Evolutionary conservation across 176 grass and related monocot species (phyloP), one percentile per base, ranked within the genome.

Genomic region (Hyparrhenia diplandra): DNA sequence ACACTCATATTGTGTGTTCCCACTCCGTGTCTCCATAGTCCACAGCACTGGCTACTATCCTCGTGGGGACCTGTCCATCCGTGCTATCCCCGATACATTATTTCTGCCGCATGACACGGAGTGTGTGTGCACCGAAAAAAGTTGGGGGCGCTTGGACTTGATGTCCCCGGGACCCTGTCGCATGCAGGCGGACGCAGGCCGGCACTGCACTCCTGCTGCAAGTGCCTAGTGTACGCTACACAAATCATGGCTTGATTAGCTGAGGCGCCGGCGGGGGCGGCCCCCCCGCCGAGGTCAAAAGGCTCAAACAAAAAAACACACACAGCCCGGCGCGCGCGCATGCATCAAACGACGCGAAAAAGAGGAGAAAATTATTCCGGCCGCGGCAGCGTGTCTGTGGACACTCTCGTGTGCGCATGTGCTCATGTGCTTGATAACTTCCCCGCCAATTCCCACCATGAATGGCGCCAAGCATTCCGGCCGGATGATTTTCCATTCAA

Each of bases 341-440:
- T 25, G 69, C 80, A 73, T 82, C 2, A 64, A 64, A 73, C 69
- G 58, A 28, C 20, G 80, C 57, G 58, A 74, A 74, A 73, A 74
- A 74, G 29, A 52, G 16, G 23, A 36, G 40, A 5, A 55, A 69
- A 59, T 2, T 32, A 17, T 21, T n/a, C 35, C 1, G 14, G 0
- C 2, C 1, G 81, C 55, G 16, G 16, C 60, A 29, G 58, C 2
- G 17, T 74, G 69, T 52, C 18, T 55, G 47, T 32, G 10, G 71
- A 35, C 21, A 21, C 54, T 35, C 36, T 39, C 36, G 36, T 72
- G 40, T 35, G 42, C 18, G 35, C 51, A 41, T 54, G 75, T 64
- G 18, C n/a, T 18, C 18, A 0, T 54, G 7, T 54, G 14, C 52
- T 1, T 12, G 8, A 21, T 1, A 35, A 8, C 12, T 20, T 8